Evolutionary conservation across 495 filamentous ascomycete genomes (phyloP).

Genomic region (Ramalina intermedia): DNA sequence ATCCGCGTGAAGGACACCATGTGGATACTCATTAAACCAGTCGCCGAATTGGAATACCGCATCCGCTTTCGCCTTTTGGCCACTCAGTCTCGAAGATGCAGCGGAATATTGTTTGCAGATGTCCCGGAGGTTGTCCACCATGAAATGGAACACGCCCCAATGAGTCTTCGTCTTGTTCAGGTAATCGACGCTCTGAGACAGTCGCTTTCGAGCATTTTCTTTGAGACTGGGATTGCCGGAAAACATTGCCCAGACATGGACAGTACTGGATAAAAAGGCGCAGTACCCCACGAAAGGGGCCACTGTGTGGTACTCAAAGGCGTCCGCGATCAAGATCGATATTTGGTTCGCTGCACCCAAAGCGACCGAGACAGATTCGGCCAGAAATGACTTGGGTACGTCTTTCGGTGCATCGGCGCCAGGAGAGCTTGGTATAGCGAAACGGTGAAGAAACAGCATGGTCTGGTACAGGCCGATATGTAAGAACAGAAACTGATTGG

Average conservation of each 20-base stretch:
- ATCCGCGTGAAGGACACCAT: conserved; percentile 71
- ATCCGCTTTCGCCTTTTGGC: conserved; percentile 36
- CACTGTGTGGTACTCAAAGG: conserved; percentile 62
- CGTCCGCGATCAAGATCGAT: conserved; percentile 67
- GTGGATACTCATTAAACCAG: conserved; percentile 93
- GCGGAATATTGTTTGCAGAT: conserved; percentile 79
- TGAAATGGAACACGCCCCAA: conserved; percentile 96
- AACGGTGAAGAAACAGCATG: conserved; percentile 78
- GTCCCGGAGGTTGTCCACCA: conserved; percentile 84
- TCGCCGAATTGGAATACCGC: conserved; percentile 89
- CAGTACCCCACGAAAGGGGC: conserved; percentile 92
- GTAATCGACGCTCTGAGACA: conserved; percentile 82
- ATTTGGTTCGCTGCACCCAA: conserved; percentile 85
- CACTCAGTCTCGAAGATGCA: conserved; percentile 33
- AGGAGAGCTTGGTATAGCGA: conserved; percentile 62
- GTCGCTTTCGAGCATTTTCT: conserved; percentile 63
- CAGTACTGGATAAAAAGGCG: conserved; percentile 80
- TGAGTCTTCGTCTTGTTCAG: conserved; percentile 88
- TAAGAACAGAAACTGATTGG: conserved; percentile 87
- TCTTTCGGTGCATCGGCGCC: conserved; percentile 52
- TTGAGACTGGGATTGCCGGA: conserved; percentile 65
- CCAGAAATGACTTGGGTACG: conserved; percentile 67
- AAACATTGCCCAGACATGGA: conserved; percentile 87
- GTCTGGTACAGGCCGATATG: conserved; percentile 85
- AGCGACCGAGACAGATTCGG: conserved; percentile 58